Conservation (phyloP, 306 rosid genomes). For the Carpinus viminea region DNA sequence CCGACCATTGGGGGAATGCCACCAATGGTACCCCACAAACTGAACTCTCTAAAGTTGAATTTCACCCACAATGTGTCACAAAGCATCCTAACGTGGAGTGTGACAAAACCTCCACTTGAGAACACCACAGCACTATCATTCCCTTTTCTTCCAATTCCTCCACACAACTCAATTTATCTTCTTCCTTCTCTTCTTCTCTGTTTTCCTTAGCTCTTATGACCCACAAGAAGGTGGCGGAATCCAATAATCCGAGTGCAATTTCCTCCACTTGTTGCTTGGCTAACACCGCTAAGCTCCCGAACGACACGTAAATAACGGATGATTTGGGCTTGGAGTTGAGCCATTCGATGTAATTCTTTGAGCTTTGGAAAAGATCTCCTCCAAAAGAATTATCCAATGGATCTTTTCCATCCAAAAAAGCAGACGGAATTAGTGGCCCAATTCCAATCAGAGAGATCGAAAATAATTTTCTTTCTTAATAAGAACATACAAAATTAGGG, state of each 20-base stretch:
- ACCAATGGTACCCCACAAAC: conserved; percentile 49
- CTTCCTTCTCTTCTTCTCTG: conserved; percentile 7
- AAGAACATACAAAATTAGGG: too few relatives aligned
- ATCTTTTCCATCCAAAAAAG: conserved; percentile 34
- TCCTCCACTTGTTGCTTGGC: conserved; percentile 55
- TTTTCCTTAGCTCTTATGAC: conserved; percentile 30
- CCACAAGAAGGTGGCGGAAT: conserved; percentile 56
- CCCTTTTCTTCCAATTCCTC: conserved; percentile 43
- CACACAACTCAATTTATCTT: conserved; percentile 6
- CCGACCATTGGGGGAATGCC: conserved; percentile 50
- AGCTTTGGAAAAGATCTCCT: conserved; percentile 30
- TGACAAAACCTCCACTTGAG: conserved; percentile 54
- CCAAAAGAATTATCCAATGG: conserved; percentile 42
- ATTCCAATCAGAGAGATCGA: too few relatives aligned
- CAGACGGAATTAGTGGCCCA: conserved; percentile 66
- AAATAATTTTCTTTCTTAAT: too few relatives aligned
- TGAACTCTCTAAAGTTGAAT: conserved; percentile 48
- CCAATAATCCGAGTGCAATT: conserved; percentile 50
- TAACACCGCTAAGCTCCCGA: conserved; percentile 48
- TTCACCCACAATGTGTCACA: conserved; percentile 60
- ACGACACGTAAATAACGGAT: conserved; percentile 60
- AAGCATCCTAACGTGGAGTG: conserved; percentile 52
- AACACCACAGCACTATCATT: conserved; percentile 54
- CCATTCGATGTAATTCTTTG: conserved; percentile 46
- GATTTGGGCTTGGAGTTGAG: conserved; percentile 41